Evolutionary conservation across 208 protist species (phyloP).

Genomic region (Wallacemonas sp.): DNA sequence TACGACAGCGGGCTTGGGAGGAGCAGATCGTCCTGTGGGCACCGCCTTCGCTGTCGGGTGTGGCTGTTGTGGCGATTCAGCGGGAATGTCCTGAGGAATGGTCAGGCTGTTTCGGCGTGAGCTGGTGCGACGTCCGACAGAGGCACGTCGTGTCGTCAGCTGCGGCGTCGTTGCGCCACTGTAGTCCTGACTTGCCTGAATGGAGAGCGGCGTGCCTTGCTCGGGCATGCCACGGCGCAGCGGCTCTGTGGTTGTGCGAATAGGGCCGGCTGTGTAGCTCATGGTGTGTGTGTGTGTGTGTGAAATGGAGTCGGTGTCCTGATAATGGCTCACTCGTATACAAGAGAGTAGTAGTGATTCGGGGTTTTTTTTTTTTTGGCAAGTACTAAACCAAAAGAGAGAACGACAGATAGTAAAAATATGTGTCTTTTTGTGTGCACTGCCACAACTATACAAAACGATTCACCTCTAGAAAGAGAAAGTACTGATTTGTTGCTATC

Average conservation of each 20-base stretch:
- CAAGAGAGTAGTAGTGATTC: too few relatives aligned
- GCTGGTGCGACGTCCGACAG: background rate
- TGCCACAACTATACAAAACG: too few relatives aligned
- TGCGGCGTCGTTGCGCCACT: background rate
- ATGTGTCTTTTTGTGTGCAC: too few relatives aligned
- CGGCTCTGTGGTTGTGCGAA: background rate
- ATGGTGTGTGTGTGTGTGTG: constrained; percentile 15
- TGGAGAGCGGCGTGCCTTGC: constrained; percentile 5
- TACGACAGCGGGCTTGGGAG: background rate
- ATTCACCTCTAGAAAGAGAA: too few relatives aligned
- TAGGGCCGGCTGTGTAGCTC: background rate
- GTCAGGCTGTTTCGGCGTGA: constrained; percentile 1
- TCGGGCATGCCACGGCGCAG: background rate
- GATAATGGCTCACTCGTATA: too few relatives aligned
- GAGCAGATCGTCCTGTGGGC: background rate
- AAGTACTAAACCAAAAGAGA: too few relatives aligned
- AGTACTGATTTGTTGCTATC: too few relatives aligned
- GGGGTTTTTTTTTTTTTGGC: too few relatives aligned
- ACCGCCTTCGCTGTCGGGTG: background rate
- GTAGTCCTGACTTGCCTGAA: background rate
- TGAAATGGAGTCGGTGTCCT: background rate
- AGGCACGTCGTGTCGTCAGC: background rate
- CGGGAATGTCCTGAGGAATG: constrained; percentile 3
- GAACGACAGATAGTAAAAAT: too few relatives aligned
- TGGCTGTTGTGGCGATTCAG: too few relatives aligned